A percentile compares a stretch with the other conserved stretches of the same genome.
phyloP scores from a whole-genome alignment of 2,329 filamentous ascomycete species.

The Mycosphaerelloides madeirae region DNA sequence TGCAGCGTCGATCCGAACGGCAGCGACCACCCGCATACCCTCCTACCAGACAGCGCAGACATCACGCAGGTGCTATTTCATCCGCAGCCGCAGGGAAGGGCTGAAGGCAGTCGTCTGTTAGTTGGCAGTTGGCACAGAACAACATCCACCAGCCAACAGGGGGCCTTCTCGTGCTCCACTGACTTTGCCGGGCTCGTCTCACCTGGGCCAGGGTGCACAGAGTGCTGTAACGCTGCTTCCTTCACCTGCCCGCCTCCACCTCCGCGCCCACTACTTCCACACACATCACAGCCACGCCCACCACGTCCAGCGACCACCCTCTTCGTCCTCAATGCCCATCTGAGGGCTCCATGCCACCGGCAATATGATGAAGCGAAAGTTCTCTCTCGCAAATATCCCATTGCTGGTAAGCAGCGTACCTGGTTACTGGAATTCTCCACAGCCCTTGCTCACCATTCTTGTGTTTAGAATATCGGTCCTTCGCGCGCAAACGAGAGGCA shows the following conservation, averaged over 20 bases:
- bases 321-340: neutral
- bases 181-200: no score
- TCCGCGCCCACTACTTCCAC: neutral
- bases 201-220: no score
- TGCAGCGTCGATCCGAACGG: no score
- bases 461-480: conserved; percentile 25
- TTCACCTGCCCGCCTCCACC: neutral
- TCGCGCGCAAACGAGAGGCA: conserved; percentile 24
- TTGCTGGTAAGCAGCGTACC: neutral
- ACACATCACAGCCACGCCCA: neutral
- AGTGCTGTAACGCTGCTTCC: no score
- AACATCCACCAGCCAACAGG: no score
- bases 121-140: no score
- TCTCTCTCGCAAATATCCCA: conserved; percentile 1
- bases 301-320: neutral
- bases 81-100: no score
- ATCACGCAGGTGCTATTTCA: no score
- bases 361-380: conserved; percentile 1
- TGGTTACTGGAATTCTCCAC: neutral
- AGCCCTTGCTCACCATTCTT: conserved; percentile 7
- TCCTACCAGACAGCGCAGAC: no score
- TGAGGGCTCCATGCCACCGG: neutral
- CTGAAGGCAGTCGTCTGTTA: no score
- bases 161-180: no score
- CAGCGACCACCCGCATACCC: no score